Conservation (phyloP, 2,329 filamentous ascomycete species). For the Pseudogymnoascus sp. region DNA sequence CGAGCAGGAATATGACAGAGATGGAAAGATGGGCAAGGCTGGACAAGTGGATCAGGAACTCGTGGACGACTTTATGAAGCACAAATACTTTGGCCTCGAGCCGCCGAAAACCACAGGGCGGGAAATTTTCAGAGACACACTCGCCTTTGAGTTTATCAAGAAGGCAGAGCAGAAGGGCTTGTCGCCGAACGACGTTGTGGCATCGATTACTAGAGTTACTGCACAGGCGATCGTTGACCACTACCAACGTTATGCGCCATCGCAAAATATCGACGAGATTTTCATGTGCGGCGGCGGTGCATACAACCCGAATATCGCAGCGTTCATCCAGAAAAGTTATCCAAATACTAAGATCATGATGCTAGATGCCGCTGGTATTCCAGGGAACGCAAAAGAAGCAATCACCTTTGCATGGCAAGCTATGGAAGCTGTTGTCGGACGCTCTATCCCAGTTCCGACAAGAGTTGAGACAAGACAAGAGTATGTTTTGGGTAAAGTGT, state of each 20-base stretch:
- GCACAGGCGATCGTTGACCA: constrained; percentile 49
- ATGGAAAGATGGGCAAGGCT: constrained; percentile 43
- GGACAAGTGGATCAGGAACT: constrained; percentile 44
- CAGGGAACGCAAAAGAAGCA: constrained; percentile 51
- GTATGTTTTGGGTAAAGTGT: constrained; percentile 49
- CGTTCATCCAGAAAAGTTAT: constrained; percentile 43
- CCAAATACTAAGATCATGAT: constrained; percentile 44
- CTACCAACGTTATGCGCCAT: constrained; percentile 42
- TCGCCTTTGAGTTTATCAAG: constrained; percentile 45
- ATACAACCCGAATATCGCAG: constrained; percentile 49
- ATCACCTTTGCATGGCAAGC: constrained; percentile 54
- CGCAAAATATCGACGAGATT: constrained; percentile 44
- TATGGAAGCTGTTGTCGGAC: constrained; percentile 50
- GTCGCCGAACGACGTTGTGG: constrained; percentile 45
- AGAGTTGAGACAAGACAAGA: constrained; percentile 44
- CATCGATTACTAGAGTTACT: constrained; percentile 53
- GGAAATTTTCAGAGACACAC: constrained; percentile 52
- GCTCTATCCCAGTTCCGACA: constrained; percentile 47
- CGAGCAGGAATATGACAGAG: constrained; percentile 41
- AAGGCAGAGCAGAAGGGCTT: constrained; percentile 39
- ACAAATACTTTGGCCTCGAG: constrained; percentile 43
- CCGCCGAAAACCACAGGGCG: constrained; percentile 52
- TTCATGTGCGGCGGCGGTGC: constrained; percentile 56
- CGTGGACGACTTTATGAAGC: constrained; percentile 43
- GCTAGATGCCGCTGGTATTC: constrained; percentile 51